Base-by-base conservation (phyloP, 352 stramenopile species). In the Saprolegnia parasitica region DNA sequence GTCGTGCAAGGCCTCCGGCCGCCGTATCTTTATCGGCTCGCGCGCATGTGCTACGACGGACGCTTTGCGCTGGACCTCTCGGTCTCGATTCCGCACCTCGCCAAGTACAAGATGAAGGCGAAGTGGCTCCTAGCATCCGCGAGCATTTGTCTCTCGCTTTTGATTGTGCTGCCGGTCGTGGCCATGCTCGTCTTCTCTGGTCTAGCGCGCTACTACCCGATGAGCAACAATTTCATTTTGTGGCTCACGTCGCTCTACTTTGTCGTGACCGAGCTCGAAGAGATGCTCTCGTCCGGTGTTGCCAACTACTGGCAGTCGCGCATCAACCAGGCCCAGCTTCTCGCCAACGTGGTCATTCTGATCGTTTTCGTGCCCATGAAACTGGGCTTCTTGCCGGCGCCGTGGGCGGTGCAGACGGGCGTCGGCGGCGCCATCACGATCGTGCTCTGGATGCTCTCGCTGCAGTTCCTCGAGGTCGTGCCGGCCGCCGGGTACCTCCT, bases 391-490 rank as follows among this genome's bases (percentile, higher is more conserved):
- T 46, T 56, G 35, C 11, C 13, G 9, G 45, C 40, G 10, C 18
- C 26, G 10, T 29, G 13, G 58, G 15, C 63, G 1, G 54, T 70
- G 0, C 46, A 70, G 21, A 61, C 50, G 40, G 63, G 63, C 49
- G 42, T 70, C 29, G 63, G 63, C n/a, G 26, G 46, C n/a, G 46
- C 50, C 40, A 70, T 70, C 23, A 61, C 63, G 32, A 70, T 70
- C 13, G 18, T 70, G 29, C 47, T 70, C 13, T 70, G 63, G 63
- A 52, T 70, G 21, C 32, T 70, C 26, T 60, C 54, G n/a, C 21
- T 70, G 11, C 63, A 70, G 21, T 70, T 70, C 26, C 32, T 70
- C 11, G 63, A 70, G 23, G 63, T 70, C 10, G 63, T 70, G 20
- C 63, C 63, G 29, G 45, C 49, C 10, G 63, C 63, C 20, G 50